Percentiles rank a stretch among this genome's conserved stretches.
Evolutionary conservation across 1,139 yeast species (phyloP).

Genomic region (Hansenula sp.): DNA sequence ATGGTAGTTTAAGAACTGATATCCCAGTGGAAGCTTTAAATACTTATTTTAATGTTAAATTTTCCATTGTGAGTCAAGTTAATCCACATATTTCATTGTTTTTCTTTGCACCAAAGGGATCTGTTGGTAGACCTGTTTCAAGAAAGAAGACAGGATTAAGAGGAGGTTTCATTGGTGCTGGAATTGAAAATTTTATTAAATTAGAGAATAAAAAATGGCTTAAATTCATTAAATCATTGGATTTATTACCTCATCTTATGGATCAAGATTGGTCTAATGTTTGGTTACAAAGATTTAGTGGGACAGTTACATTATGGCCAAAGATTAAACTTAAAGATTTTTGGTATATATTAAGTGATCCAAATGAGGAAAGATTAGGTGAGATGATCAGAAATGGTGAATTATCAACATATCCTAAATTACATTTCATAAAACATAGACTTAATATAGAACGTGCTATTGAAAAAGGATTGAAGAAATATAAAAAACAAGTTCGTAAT

Average conservation of each 20-base stretch:
- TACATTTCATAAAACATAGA: constrained; percentile 61
- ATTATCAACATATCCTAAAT: constrained; percentile 59
- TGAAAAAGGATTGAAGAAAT: constrained; percentile 37
- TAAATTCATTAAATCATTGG: constrained; percentile 59
- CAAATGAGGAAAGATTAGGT: constrained; percentile 51
- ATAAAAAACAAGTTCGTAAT: constrained; percentile 7
- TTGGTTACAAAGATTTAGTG: constrained; percentile 71
- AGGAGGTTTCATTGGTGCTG: constrained; percentile 76
- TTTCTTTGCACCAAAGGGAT: constrained; percentile 76
- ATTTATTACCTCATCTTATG: constrained; percentile 61
- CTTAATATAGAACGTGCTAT: constrained; percentile 61
- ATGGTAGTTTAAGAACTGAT: constrained; percentile 52
- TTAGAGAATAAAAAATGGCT: constrained; percentile 76
- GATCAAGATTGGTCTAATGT: constrained; percentile 81
- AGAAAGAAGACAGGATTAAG: constrained; percentile 59
- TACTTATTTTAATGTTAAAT: constrained; percentile 74
- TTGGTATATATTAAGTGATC: constrained; percentile 64
- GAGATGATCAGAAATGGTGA: constrained; percentile 62
- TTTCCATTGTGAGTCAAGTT: constrained; percentile 74
- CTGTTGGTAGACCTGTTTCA: constrained; percentile 76
- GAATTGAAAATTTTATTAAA: constrained; percentile 64
- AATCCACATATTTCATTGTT: constrained; percentile 78
- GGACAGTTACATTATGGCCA: constrained; percentile 77
- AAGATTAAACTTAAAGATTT: constrained; percentile 56
- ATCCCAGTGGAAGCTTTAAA: constrained; percentile 70